These are phyloP conservation scores for Gastrolobium bilobum DNA, from an alignment of 306 rosid species.

Conservation along the genomic window DNA sequence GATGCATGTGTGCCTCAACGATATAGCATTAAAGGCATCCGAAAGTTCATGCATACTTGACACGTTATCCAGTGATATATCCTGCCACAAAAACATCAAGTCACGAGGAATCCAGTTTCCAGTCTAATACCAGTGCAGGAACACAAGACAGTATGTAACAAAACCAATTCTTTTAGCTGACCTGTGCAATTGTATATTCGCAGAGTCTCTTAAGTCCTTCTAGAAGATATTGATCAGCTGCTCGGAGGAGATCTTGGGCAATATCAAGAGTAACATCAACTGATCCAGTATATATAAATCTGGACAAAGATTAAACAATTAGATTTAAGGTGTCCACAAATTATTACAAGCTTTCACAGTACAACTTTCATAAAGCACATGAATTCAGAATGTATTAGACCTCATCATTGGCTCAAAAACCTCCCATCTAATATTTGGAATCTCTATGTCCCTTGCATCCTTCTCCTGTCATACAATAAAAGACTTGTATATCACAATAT, in stretches of 20 bases:
- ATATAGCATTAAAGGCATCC: constrained; percentile 83
- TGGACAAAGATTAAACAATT: constrained; percentile 45
- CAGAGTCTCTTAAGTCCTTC: constrained; percentile 92
- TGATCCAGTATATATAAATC: constrained; percentile 94
- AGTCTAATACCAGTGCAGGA: constrained; percentile 49
- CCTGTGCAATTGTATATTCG: constrained; percentile 87
- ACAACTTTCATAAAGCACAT: constrained; percentile 25
- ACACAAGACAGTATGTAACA: background rate
- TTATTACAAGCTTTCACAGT: constrained; percentile 33
- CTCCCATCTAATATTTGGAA: constrained; percentile 95
- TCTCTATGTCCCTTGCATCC: constrained; percentile 92
- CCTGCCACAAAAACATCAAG: constrained; percentile 54
- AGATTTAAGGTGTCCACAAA: constrained; percentile 31
- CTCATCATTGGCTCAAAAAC: constrained; percentile 93
- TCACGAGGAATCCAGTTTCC: constrained; percentile 28
- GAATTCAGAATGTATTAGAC: constrained; percentile 47
- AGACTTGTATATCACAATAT: constrained; percentile 33
- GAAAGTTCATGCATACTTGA: constrained; percentile 90
- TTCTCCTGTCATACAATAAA: constrained; percentile 71
- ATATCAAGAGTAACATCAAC: constrained; percentile 72
- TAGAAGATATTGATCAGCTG: constrained; percentile 94
- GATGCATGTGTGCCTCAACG: constrained; percentile 84
- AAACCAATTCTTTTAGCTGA: constrained; percentile 45
- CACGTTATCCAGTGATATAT: constrained; percentile 80
- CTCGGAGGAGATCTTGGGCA: constrained; percentile 93